Evolutionary conservation across 306 rosid genomes (phyloP).

Genomic region (Cyclanthera cordifolia): DNA sequence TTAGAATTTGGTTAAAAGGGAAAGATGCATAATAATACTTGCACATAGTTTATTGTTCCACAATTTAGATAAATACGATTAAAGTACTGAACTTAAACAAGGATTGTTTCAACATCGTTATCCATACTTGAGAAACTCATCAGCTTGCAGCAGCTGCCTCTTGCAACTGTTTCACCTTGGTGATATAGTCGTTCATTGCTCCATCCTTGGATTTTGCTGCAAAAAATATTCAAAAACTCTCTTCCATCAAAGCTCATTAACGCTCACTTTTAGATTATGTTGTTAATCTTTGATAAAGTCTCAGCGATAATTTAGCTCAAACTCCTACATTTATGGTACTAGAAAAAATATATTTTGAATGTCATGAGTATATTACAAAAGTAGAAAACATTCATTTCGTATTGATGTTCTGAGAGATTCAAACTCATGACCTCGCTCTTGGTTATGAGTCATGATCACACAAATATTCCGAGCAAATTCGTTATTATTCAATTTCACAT

Average conservation of each 20-base stretch:
- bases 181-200: slow-evolving; percentile 74
- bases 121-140: slow-evolving; percentile 7
- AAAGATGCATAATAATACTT: background rate
- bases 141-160: slow-evolving; percentile 56
- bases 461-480: background rate
- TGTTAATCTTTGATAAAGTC: background rate
- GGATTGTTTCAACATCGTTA: slow-evolving; percentile 3
- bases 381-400: no score
- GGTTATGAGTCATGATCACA: no score
- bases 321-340: no score
- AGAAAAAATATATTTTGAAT: no score
- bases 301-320: no score
- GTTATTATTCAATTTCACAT: background rate
- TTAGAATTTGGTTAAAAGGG: background rate
- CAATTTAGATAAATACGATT: background rate
- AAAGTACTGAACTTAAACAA: slow-evolving; percentile 6
- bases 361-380: no score
- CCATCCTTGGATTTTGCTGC: slow-evolving; percentile 82
- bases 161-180: slow-evolving; percentile 85
- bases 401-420: no score
- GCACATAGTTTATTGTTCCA: slow-evolving; percentile 3
- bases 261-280: background rate
- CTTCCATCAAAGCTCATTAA: background rate
- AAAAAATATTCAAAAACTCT: background rate
- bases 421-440: no score